A percentile compares a stretch with the other conserved stretches of the same genome.
These are phyloP conservation scores for Pholiota conissans DNA, from an alignment of 768 basidiomycete species.

Conservation along the genomic window DNA sequence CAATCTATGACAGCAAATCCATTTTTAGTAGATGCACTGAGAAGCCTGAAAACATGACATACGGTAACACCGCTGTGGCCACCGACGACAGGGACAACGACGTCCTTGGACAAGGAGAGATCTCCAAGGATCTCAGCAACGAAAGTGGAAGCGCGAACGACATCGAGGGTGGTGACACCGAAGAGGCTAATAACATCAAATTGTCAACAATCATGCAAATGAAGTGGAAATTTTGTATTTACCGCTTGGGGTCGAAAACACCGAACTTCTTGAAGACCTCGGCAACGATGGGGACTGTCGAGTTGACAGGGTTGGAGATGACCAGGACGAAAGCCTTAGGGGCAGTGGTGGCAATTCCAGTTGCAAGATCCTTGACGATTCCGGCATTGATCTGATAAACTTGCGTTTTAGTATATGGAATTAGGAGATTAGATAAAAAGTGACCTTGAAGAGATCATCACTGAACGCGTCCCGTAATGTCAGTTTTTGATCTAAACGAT, in stretches of 20 bases:
- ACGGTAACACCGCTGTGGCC: constrained; percentile 94
- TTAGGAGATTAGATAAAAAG: constrained; percentile 13
- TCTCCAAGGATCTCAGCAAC: constrained; percentile 78
- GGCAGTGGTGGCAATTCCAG: constrained; percentile 76
- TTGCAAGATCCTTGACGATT: constrained; percentile 92
- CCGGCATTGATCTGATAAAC: constrained; percentile 87
- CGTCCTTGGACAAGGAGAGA: constrained; percentile 54
- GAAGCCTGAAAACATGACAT: constrained; percentile 24
- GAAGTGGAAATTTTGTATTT: constrained; percentile 14
- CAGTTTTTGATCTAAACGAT: constrained; percentile 15
- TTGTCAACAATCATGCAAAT: neutral
- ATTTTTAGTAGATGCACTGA: neutral
- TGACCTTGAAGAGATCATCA: constrained; percentile 94
- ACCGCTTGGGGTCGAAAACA: constrained; percentile 92
- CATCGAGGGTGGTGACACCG: constrained; percentile 97
- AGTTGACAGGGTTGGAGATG: constrained; percentile 99
- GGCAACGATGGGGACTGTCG: constrained; percentile 94
- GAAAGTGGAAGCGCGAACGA: constrained; percentile 97
- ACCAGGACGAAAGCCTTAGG: constrained; percentile 95
- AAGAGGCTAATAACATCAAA: constrained; percentile 61
- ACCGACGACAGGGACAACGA: constrained; percentile 89
- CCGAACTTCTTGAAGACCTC: constrained; percentile 94
- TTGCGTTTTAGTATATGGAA: constrained; percentile 1
- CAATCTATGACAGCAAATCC: constrained; percentile 54
- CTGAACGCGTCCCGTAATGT: constrained; percentile 35